Percentiles rank a stretch among this genome's conserved stretches.
phyloP scores from a whole-genome alignment of 202 grass and related monocot species.

The Schoenoplectus tabernaemontani region DNA sequence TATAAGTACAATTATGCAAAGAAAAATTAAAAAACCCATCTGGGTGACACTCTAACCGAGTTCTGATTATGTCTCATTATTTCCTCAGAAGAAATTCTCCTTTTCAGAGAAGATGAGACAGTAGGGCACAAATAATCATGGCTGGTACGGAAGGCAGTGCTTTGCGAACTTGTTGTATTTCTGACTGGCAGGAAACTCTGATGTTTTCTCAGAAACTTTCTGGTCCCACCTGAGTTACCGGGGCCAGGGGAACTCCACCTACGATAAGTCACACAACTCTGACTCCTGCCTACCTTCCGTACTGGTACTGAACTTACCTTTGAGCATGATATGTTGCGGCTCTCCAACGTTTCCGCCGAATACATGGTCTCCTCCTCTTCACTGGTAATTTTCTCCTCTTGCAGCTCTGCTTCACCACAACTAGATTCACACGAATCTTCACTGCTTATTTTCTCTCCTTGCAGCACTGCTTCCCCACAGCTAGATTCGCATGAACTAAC shows the following conservation, averaged over 20 bases:
- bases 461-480: slow-evolving; percentile 38
- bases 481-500: slow-evolving; percentile 58
- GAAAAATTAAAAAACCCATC: slow-evolving; percentile 67
- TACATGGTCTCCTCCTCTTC: slow-evolving; percentile 96
- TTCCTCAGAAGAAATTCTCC: slow-evolving; percentile 54
- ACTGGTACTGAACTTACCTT: slow-evolving; percentile 31
- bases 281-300: slow-evolving; percentile 61
- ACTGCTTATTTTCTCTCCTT: slow-evolving; percentile 44
- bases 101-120: slow-evolving; percentile 83
- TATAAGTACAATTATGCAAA: neutral
- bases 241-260: slow-evolving; percentile 54
- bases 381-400: slow-evolving; percentile 46
- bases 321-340: slow-evolving; percentile 63
- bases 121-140: slow-evolving; percentile 87
- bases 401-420: slow-evolving; percentile 39
- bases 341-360: slow-evolving; percentile 96
- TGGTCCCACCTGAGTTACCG: slow-evolving; percentile 28
- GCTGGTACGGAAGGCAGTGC: slow-evolving; percentile 39
- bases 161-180: slow-evolving; percentile 54
- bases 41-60: slow-evolving; percentile 50
- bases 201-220: slow-evolving; percentile 51
- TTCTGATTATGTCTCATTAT: slow-evolving; percentile 39
- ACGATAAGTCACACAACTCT: slow-evolving; percentile 66
- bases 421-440: slow-evolving; percentile 66
- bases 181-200: slow-evolving; percentile 41